Conservation (phyloP, 1,139 yeast species). For the Suhomyces guaymorum region DNA sequence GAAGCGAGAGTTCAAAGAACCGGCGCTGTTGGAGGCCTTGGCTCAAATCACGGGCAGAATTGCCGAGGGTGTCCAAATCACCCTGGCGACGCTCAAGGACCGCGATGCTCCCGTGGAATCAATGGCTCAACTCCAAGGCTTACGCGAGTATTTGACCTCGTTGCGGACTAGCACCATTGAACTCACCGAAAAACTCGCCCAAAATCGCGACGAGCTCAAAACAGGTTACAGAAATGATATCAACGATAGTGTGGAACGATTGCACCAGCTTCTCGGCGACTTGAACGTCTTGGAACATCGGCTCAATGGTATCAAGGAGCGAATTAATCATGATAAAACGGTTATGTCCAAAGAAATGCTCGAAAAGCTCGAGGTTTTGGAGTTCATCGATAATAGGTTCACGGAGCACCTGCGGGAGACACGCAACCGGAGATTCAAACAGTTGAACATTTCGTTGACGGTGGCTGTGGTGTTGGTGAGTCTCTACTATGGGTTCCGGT, state of each 20-base stretch:
- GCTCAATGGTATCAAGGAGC: constrained; percentile 26
- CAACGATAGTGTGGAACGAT: constrained; percentile 28
- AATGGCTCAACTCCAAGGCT: constrained; percentile 15
- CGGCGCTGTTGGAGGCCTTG: constrained; percentile 11
- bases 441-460: constrained; percentile 25
- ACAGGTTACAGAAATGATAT: constrained; percentile 29
- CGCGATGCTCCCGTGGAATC: constrained; percentile 10
- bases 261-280: constrained; percentile 29
- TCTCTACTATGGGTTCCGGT: constrained; percentile 18
- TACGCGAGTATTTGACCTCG: constrained; percentile 14
- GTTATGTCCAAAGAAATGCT: constrained; percentile 30
- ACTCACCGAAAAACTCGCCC: constrained; percentile 18
- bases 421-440: constrained; percentile 31
- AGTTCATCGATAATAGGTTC: constrained; percentile 31
- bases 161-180: constrained; percentile 14
- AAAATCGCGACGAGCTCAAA: constrained; percentile 21
- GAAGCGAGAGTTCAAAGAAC: constrained; percentile 9
- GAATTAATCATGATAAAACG: constrained; percentile 30
- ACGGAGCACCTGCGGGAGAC: constrained; percentile 27
- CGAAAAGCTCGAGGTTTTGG: constrained; percentile 36
- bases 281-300: constrained; percentile 32
- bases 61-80: constrained; percentile 7
- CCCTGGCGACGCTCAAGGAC: constrained; percentile 6
- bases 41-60: constrained; percentile 8
- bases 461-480: constrained; percentile 25